These are phyloP conservation scores for Microglena sp. DNA, from an alignment of 139 green algal species.

Conservation along the genomic window DNA sequence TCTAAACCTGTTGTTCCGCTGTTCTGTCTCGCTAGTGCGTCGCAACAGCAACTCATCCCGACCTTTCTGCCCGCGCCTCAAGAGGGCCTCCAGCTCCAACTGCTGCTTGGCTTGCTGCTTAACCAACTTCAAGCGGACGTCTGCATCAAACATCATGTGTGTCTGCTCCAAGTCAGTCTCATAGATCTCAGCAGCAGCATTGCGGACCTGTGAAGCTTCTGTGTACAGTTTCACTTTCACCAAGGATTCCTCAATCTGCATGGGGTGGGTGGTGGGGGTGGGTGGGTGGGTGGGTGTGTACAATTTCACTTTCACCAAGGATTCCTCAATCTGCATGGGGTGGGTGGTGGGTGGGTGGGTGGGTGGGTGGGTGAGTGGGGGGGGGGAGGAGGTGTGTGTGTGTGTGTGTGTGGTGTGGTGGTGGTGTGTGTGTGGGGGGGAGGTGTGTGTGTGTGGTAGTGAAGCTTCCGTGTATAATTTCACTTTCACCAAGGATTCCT, in stretches of 20 bases:
- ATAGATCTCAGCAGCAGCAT: constrained; percentile 33
- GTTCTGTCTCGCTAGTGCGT: constrained; percentile 28
- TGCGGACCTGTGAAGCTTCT: constrained; percentile 24
- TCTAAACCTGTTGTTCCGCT: constrained; percentile 23
- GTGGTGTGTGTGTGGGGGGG: no score
- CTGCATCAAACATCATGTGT: neutral
- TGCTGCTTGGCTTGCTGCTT: constrained; percentile 36
- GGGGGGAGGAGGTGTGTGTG: no score
- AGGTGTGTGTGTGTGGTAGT: no score
- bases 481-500: no score
- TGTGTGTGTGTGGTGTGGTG: no score
- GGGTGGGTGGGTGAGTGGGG: no score
- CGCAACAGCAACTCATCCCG: constrained; percentile 33
- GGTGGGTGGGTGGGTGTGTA: no score
- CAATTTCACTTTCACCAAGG: no score
- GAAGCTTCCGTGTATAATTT: no score
- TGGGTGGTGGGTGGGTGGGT: no score
- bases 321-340: no score
- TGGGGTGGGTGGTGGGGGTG: no score
- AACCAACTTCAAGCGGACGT: constrained; percentile 20
- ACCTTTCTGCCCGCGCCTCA: constrained; percentile 22
- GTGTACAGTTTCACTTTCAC: constrained; percentile 28
- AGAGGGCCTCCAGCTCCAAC: constrained; percentile 35
- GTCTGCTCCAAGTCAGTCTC: constrained; percentile 7
- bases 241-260: constrained; percentile 21